phyloP scores from a whole-genome alignment of 129 eudicot genomes.

The Arctium minus region DNA sequence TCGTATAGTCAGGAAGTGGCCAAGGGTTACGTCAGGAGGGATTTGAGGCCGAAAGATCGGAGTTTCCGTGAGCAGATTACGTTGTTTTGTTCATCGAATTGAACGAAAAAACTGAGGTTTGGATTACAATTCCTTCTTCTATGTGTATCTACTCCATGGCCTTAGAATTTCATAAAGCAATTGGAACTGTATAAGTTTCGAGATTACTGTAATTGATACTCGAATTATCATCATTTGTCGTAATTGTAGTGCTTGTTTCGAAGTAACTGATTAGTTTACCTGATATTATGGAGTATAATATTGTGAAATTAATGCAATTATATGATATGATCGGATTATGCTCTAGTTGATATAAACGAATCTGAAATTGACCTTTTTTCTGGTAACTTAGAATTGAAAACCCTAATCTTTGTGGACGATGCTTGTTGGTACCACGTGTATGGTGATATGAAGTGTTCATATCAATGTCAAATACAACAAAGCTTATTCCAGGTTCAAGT shows the following conservation, averaged over 20 bases:
- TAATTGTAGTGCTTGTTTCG: background rate
- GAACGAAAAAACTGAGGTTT: slow-evolving; percentile 5
- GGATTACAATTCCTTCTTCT: background rate
- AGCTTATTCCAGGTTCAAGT: background rate
- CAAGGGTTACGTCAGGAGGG: slow-evolving; percentile 49
- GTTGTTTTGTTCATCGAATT: slow-evolving; percentile 27
- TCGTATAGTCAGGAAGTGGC: slow-evolving; percentile 44
- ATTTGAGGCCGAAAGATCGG: slow-evolving; percentile 54
- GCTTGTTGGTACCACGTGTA: background rate
- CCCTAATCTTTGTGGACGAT: background rate
- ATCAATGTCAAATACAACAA: background rate
- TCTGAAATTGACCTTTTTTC: background rate
- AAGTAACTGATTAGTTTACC: background rate
- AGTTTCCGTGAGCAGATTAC: slow-evolving; percentile 56
- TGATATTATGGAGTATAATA: background rate
- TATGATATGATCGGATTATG: background rate
- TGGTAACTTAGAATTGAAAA: background rate
- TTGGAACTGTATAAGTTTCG: background rate
- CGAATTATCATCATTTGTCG: background rate
- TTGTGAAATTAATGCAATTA: background rate
- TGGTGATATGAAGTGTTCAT: background rate
- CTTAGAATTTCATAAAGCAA: background rate
- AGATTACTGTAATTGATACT: slow-evolving; percentile 5
- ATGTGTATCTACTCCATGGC: background rate
- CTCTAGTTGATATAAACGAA: background rate